Conservation (phyloP, 495 filamentous ascomycete species). For the Hypomontagnella monticulosa region DNA sequence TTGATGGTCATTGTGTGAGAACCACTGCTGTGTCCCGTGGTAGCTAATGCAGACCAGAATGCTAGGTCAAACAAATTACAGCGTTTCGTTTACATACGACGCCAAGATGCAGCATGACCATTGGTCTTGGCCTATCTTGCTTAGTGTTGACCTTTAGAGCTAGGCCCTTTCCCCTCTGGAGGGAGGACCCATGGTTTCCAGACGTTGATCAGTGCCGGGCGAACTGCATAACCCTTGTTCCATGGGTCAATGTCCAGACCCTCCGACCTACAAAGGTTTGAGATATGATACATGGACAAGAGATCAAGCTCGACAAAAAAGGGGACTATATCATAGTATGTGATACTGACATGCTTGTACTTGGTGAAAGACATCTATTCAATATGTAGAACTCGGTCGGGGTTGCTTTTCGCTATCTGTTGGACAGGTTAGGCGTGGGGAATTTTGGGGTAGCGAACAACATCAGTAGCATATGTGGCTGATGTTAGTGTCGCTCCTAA, state of each 20-base stretch:
- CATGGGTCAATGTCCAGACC: slow-evolving; percentile 16
- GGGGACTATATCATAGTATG: slow-evolving; percentile 1
- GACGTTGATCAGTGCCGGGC: slow-evolving; percentile 36
- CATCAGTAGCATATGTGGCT: slow-evolving; percentile 8
- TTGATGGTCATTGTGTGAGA: not conserved
- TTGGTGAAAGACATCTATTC: not conserved
- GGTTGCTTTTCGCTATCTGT: not conserved
- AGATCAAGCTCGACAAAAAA: slow-evolving; percentile 11
- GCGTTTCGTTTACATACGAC: slow-evolving; percentile 30
- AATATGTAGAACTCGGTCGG: not conserved
- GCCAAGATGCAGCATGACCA: slow-evolving; percentile 31
- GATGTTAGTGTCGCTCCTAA: slow-evolving; percentile 10
- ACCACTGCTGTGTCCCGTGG: slow-evolving; percentile 2
- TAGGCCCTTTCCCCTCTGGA: slow-evolving; percentile 26
- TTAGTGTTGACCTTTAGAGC: slow-evolving; percentile 24
- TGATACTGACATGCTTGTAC: not conserved
- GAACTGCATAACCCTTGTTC: slow-evolving; percentile 34
- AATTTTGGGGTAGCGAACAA: not conserved
- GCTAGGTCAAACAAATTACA: slow-evolving; percentile 15
- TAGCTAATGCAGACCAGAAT: slow-evolving; percentile 3
- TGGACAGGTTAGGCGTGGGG: not conserved
- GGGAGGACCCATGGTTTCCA: slow-evolving; percentile 13
- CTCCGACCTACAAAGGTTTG: slow-evolving; percentile 10
- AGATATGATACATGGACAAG: slow-evolving; percentile 8
- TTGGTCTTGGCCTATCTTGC: slow-evolving; percentile 18